Percentiles rank a stretch among this genome's conserved stretches.
Conservation (phyloP, 371 early-diverging fungal genomes). For the Mortierella polycephala region DNA sequence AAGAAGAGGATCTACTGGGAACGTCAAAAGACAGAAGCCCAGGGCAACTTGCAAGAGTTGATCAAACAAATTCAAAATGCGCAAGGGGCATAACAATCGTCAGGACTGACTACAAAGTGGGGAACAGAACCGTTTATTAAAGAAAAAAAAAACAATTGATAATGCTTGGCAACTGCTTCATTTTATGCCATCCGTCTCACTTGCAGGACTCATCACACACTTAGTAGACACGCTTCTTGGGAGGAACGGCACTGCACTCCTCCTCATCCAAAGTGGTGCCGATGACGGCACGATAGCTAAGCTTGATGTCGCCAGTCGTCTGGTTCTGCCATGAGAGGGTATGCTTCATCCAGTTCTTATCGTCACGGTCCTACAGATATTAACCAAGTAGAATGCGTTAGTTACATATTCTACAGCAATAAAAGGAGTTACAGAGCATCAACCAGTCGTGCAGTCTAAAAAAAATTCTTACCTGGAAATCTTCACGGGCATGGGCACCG, state of each 20-base stretch:
- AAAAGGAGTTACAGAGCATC: neutral
- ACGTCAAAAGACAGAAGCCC: constrained; percentile 72
- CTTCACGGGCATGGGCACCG: constrained; percentile 98
- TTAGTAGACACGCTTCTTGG: constrained; percentile 95
- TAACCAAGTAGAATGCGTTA: neutral
- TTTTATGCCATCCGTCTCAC: neutral
- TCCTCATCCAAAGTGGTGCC: constrained; percentile 88
- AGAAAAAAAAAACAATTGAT: neutral
- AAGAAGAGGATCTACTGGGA: constrained; percentile 83
- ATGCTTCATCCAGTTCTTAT: constrained; percentile 98
- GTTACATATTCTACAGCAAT: neutral
- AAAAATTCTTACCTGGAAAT: constrained; percentile 66
- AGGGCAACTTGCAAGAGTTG: constrained; percentile 75
- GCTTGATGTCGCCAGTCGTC: constrained; percentile 78
- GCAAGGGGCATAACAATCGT: constrained; percentile 14
- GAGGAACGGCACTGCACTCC: constrained; percentile 95
- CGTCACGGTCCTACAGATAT: constrained; percentile 77
- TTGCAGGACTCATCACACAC: neutral
- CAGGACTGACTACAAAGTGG: neutral
- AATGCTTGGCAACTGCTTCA: no score
- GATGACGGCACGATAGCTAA: constrained; percentile 88
- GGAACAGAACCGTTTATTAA: neutral
- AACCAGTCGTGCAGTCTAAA: no score
- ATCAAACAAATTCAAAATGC: constrained; percentile 55
- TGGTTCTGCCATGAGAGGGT: constrained; percentile 94